A percentile compares a stretch with the other conserved stretches of the same genome.
phyloP scores from a whole-genome alignment of 768 basidiomycete genomes.

The Gymnopilus dilepis region DNA sequence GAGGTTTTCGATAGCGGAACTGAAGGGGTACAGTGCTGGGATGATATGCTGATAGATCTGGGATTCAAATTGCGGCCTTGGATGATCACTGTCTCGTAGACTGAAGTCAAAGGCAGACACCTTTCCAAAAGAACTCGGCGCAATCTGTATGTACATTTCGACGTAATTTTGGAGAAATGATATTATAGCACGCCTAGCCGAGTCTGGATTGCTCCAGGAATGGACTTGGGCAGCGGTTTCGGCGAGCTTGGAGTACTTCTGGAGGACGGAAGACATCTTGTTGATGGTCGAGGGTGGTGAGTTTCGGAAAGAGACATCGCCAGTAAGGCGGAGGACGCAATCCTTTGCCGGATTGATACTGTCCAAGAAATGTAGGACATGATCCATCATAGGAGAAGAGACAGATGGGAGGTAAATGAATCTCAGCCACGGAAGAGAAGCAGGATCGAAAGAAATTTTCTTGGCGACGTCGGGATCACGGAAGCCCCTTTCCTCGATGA shows the following conservation, averaged over 20 bases:
- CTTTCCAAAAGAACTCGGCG: neutral
- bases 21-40: neutral
- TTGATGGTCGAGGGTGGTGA: neutral
- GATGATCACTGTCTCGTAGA: neutral
- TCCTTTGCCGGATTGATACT: neutral
- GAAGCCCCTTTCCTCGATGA: neutral
- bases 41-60: neutral
- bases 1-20: neutral
- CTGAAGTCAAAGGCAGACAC: neutral
- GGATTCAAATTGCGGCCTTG: neutral
- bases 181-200: neutral
- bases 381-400: neutral
- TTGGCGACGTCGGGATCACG: neutral
- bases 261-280: neutral
- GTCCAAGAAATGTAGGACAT: neutral
- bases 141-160: neutral
- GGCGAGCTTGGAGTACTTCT: neutral
- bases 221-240: neutral
- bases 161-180: no score
- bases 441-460: neutral
- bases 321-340: neutral
- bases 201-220: no score
- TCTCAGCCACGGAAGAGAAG: neutral
- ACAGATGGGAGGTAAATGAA: neutral
- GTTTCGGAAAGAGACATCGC: neutral